These are phyloP conservation scores for Orbilia javanica DNA, from an alignment of 2,329 filamentous ascomycete species.

Conservation along the genomic window DNA sequence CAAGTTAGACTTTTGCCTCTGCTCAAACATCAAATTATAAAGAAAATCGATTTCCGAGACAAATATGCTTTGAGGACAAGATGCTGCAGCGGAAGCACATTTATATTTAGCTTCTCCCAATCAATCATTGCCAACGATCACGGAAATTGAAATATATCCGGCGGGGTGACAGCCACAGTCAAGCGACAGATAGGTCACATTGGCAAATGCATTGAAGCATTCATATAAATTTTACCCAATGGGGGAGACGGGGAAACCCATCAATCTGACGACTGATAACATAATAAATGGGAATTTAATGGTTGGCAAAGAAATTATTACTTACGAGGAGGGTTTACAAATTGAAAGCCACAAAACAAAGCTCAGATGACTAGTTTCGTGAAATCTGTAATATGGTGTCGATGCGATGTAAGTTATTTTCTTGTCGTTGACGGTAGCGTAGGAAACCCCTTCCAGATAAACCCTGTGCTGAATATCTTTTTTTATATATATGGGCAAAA, in stretches of 20 bases:
- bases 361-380: background rate
- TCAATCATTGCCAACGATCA: slow-evolving; percentile 40
- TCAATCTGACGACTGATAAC: background rate
- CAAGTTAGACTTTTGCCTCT: slow-evolving; percentile 4
- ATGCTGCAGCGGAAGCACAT: background rate
- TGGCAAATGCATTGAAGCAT: slow-evolving; percentile 12
- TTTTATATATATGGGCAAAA: slow-evolving; percentile 12
- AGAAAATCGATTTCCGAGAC: background rate
- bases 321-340: slow-evolving; percentile 4
- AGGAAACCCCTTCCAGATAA: background rate
- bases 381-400: background rate
- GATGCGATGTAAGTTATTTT: background rate
- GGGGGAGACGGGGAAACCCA: background rate
- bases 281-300: slow-evolving; percentile 19
- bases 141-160: slow-evolving; percentile 22
- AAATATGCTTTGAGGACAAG: background rate
- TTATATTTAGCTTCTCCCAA: slow-evolving; percentile 35
- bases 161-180: slow-evolving; percentile 10
- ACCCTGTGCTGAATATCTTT: background rate
- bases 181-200: slow-evolving; percentile 28
- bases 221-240: slow-evolving; percentile 9
- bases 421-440: background rate
- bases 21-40: slow-evolving; percentile 1
- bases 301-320: slow-evolving; percentile 9
- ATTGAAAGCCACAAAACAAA: background rate